Percentiles rank a stretch among this genome's conserved stretches.
Evolutionary conservation across 2,329 filamentous ascomycete species (phyloP).

Genomic region (Ophiostoma montium): DNA sequence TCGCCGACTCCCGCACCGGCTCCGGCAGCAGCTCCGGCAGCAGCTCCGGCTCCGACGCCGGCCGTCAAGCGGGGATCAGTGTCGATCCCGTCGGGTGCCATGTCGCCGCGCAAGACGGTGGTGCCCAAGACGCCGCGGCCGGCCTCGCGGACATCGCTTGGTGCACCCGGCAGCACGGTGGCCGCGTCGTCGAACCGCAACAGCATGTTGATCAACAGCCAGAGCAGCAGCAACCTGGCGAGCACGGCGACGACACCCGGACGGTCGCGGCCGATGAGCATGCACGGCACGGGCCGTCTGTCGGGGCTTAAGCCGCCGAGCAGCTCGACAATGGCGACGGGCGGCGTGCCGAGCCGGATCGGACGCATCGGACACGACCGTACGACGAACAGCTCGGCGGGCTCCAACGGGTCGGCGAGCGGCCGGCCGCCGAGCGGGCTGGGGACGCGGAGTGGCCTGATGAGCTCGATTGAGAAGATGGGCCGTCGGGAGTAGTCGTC

Average conservation of each 20-base stretch:
- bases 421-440: constrained; percentile 35
- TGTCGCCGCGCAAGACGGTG: constrained; percentile 6
- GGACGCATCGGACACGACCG: constrained; percentile 31
- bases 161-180: constrained; percentile 8
- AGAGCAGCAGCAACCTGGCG: not conserved
- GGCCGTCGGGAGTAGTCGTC: constrained; percentile 37
- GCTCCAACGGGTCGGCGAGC: constrained; percentile 9
- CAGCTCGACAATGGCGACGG: constrained; percentile 18
- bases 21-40: not conserved
- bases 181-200: constrained; percentile 8
- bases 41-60: not conserved
- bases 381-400: constrained; percentile 22
- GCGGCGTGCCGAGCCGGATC: constrained; percentile 32
- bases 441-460: constrained; percentile 51
- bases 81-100: not conserved
- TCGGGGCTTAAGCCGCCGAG: constrained; percentile 50
- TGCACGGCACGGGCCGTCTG: constrained; percentile 11
- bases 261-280: constrained; percentile 14
- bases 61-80: not conserved
- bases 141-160: constrained; percentile 9
- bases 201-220: constrained; percentile 12
- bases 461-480: constrained; percentile 83
- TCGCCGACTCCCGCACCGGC: not conserved
- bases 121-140: constrained; percentile 8
- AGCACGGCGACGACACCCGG: constrained; percentile 13